A percentile compares a stretch with the other conserved stretches of the same genome.
phyloP scores from a whole-genome alignment of 805 yeast species.

The Nakazawaea siamensis region DNA sequence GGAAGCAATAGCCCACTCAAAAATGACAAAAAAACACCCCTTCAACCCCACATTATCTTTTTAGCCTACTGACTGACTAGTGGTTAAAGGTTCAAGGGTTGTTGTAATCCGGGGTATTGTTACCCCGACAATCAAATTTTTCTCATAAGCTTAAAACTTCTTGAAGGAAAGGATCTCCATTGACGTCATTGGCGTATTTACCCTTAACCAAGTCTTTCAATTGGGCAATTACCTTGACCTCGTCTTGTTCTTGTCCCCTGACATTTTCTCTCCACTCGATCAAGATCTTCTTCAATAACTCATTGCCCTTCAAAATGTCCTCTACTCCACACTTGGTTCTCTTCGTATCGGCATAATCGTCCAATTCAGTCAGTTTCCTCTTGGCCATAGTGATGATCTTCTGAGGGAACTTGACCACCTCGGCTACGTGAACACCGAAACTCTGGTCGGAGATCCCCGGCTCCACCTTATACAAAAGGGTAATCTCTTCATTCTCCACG shows the following conservation, averaged over 20 bases:
- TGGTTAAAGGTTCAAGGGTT: too few species aligned
- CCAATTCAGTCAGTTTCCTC: conserved; percentile 83
- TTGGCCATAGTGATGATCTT: conserved; percentile 94
- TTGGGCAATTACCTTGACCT: conserved; percentile 10
- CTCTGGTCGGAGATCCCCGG: conserved; percentile 95
- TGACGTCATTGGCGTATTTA: conserved; percentile 19
- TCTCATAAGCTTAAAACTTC: conserved; percentile 37
- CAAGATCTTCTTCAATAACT: conserved; percentile 37
- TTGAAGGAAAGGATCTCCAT: conserved; percentile 32
- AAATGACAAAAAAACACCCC: too few species aligned
- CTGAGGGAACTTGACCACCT: conserved; percentile 84
- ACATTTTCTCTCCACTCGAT: conserved; percentile 46
- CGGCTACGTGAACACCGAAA: conserved; percentile 97
- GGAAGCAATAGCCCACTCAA: too few species aligned
- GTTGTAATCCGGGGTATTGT: too few species aligned
- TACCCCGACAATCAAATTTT: too few species aligned
- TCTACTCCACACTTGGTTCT: conserved; percentile 41
- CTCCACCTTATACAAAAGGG: conserved; percentile 87
- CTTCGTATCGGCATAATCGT: conserved; percentile 37
- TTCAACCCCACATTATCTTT: too few species aligned
- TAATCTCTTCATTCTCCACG: conserved; percentile 50
- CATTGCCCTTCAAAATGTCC: conserved; percentile 50
- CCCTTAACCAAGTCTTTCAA: conserved; percentile 13
- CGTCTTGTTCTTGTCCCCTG: conserved; percentile 20
- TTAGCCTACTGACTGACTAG: too few species aligned